Base-by-base conservation (phyloP, 2,329 filamentous ascomycete species). In the Leptographium lundbergii region DNA sequence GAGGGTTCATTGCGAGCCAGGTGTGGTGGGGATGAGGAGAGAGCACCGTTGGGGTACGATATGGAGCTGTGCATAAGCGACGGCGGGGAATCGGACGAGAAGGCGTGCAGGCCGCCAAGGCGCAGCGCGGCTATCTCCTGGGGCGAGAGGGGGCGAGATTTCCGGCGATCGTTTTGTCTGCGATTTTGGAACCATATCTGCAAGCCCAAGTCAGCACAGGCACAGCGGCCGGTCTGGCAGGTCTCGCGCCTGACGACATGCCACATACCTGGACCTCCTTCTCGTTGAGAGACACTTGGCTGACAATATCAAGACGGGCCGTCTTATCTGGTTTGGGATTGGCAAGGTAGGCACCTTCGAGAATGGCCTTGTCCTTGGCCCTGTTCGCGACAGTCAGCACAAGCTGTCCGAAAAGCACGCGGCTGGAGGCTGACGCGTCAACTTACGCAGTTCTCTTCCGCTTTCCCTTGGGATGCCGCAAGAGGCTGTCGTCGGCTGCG, bases 181-280 rank as follows among this genome's bases (percentile, higher is more conserved):
- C 91, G 84, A 69, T 96, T 96, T 69, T 96, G 92, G 74, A 96
- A 96, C 92, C 92, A 97, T 66, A 96, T 96, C 92, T 96, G 60
- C 56, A 14, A 11, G 42, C 3, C 17, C 48, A 25, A 7, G 24
- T 51, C 9, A 51, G 48, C 17, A 29, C 14, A 9, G 39, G 22
- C 36, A 42, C 34, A 36, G 4, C 11, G 6, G 5, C 6, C 25
- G 13, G 24, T 48, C 7, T 11, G 22, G 10, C 39, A 17, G 4
- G 10, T 45, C 19, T 19, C 7, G 22, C 19, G 25, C 2, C 11
- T 34, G 34, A 6, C 45, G 54, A 72, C 86, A 72, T 75, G 96
- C 92, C 84, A 72, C 86, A 72, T 75, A 96, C 92, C 84, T 96
- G 92, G 45, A 96, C 90, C 76, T 96, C 91, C 72, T 96, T 96